Base-by-base conservation (phyloP, 164 flowering plant species). In the Liquidambar formosana region DNA sequence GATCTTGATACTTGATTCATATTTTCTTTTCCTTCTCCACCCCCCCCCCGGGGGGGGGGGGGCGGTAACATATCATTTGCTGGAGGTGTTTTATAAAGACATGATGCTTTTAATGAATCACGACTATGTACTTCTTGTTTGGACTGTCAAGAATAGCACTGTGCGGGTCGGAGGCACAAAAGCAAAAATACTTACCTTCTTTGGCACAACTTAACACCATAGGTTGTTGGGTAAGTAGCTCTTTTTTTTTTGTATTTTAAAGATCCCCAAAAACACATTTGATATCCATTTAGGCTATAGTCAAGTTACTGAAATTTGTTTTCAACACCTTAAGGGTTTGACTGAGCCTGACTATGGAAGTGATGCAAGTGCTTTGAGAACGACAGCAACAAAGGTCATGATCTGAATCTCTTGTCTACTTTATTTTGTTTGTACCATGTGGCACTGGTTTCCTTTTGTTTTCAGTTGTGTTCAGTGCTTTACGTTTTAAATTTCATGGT, bases 261-360 rank as follows among this genome's bases (percentile, higher is more conserved):
- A 2, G 41, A 6, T 33, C 41, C 41, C 6, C 6, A 6, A 33
- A 33, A 33, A 33, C 41, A 33, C 41, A 1, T 63, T 10, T 27
- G 10, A 11, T 21, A 38, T 43, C 4, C 41, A 0, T 18, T 54
- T 57, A 11, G 25, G 13, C 12, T 57, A 14, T 18, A 51, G 3
- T n/a, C 1, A 27, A 53, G 47, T 21, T 49, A 26, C 41, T 23
- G 13, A 61, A 58, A 56, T 73, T 19, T 61, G 53, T 59, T 38
- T 43, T 69, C 47, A 16, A 23, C 28, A 52, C 48, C 21, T 28
- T 64, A 33, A 89, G 99, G 97, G 78, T 71, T 82, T 93, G 77
- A 93, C 99, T 43, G 97, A 95, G 73, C 97, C 97, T 70, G 97
- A 86, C 71, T 81, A 87, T 80, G 97, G 99, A 75, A 95, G 99